Evolutionary conservation across 108 stramenopile genomes (phyloP).

Genomic region (Stephanodiscus triporus): DNA sequence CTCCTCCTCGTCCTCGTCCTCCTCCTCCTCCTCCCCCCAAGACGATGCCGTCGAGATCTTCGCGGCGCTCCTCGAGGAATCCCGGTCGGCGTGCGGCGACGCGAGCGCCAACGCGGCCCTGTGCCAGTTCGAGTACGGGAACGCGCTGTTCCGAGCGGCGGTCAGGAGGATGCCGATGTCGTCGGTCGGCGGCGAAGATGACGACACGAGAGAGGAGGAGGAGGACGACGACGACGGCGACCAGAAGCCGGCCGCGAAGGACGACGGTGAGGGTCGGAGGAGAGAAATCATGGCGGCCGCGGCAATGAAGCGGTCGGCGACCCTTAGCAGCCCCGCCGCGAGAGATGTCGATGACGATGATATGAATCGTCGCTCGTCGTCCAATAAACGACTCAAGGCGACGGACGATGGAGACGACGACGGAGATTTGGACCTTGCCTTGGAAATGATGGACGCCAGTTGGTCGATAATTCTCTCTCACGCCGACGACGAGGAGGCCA

Average conservation of each 20-base stretch:
- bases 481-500: background rate
- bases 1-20: constrained; percentile 35
- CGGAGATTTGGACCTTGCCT: constrained; percentile 58
- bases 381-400: constrained; percentile 14
- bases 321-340: too few relatives aligned
- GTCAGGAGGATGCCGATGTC: constrained; percentile 6
- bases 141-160: constrained; percentile 67
- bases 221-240: constrained; percentile 7
- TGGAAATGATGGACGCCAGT: constrained; percentile 84
- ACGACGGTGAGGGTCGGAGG: background rate
- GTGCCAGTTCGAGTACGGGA: constrained; percentile 84
- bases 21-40: background rate
- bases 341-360: background rate
- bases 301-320: constrained; percentile 46
- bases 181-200: background rate
- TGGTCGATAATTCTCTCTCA: constrained; percentile 63
- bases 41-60: constrained; percentile 73
- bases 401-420: constrained; percentile 18
- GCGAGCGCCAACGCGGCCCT: constrained; percentile 63
- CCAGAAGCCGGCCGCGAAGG: constrained; percentile 17
- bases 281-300: constrained; percentile 45
- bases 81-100: constrained; percentile 49
- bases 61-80: constrained; percentile 68
- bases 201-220: too few relatives aligned
- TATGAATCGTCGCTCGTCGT: background rate